Conservation (phyloP, 2,329 filamentous ascomycete genomes). For the Colletotrichum sojae region DNA sequence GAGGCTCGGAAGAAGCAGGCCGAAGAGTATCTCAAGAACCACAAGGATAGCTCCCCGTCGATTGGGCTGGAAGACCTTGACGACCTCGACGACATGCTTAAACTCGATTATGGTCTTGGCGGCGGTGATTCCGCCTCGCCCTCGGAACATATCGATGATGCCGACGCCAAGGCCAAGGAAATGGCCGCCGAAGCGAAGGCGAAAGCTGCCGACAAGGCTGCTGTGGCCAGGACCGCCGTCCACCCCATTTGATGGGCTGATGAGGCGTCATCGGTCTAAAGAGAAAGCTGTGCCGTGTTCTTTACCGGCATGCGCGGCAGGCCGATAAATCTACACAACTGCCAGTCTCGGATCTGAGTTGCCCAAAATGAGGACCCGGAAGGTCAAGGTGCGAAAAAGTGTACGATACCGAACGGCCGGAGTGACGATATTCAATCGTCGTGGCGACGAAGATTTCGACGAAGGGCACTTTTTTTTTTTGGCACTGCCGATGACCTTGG, state of each 20-base stretch:
- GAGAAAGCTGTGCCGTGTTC: not conserved
- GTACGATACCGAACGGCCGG: not conserved
- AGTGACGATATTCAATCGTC: constrained; percentile 4
- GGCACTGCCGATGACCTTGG: not conserved
- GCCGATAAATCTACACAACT: not conserved
- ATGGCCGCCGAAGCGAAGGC: constrained; percentile 21
- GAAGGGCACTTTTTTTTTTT: not conserved
- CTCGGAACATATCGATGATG: constrained; percentile 15
- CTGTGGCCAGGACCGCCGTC: not conserved
- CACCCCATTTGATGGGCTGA: not conserved
- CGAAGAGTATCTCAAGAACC: constrained; percentile 2
- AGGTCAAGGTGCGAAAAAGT: not conserved
- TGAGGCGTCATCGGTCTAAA: not conserved
- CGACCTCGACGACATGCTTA: constrained; percentile 15
- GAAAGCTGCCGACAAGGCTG: constrained; percentile 13
- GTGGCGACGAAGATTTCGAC: constrained; percentile 4
- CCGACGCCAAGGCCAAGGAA: constrained; percentile 32
- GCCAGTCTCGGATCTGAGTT: not conserved
- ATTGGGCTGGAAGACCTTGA: constrained; percentile 12
- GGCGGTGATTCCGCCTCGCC: constrained; percentile 1
- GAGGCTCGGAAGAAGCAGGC: not conserved
- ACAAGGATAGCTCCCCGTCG: not conserved
- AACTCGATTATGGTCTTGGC: constrained; percentile 20
- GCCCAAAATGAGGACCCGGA: not conserved
- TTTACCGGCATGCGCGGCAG: not conserved